Evolutionary conservation across 768 basidiomycete species (phyloP).

Genomic region (Amanita fuliginea): DNA sequence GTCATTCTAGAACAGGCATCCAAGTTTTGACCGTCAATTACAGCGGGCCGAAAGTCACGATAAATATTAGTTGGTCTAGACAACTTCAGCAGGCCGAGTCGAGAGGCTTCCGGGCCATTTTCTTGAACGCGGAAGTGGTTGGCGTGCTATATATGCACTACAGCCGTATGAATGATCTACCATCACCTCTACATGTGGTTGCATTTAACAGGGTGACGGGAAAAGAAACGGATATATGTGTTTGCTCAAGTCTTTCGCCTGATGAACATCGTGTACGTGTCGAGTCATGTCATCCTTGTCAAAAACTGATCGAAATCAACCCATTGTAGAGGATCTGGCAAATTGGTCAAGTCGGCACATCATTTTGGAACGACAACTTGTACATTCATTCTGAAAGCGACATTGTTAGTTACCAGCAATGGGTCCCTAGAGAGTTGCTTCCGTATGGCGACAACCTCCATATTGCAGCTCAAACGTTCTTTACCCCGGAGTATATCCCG

Average conservation of each 20-base stretch:
- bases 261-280: background rate
- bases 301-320: no score
- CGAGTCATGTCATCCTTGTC: background rate
- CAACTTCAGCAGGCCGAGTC: background rate
- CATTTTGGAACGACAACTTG: constrained; percentile 7
- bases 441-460: background rate
- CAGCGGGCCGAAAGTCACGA: background rate
- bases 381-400: constrained; percentile 4
- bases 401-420: background rate
- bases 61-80: background rate
- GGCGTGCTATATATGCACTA: constrained; percentile 14
- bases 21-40: constrained; percentile 4
- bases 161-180: background rate
- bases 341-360: constrained; percentile 14
- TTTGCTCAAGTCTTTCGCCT: background rate
- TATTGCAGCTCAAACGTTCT: background rate
- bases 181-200: constrained; percentile 9
- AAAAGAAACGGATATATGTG: constrained; percentile 10
- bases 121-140: constrained; percentile 16
- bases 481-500: background rate
- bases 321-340: constrained; percentile 5
- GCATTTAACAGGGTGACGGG: constrained; percentile 13
- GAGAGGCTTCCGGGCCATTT: constrained; percentile 15
- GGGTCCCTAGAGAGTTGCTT: constrained; percentile 1
- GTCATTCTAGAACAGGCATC: background rate